Percentiles rank a stretch among this genome's conserved stretches.
Evolutionary conservation across 768 basidiomycete genomes (phyloP).

Genomic region (Coprinellus micaceus): DNA sequence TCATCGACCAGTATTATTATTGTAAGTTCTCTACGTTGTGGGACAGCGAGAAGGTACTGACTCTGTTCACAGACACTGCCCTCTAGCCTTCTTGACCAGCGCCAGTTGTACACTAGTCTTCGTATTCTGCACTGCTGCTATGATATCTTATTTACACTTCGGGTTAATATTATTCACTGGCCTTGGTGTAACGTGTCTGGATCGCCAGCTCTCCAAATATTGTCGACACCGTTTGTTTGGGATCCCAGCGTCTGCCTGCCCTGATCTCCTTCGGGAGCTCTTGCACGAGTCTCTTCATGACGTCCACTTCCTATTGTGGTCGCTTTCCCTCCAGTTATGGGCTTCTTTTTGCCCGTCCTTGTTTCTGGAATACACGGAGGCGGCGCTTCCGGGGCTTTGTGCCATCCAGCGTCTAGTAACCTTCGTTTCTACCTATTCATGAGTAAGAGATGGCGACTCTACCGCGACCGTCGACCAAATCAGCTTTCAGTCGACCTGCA

Average conservation of each 20-base stretch:
- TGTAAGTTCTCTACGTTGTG: conserved; percentile 46
- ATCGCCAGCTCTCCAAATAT: no score
- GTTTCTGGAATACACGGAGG: background rate
- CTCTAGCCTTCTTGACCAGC: background rate
- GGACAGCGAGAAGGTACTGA: background rate
- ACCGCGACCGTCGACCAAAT: conserved; percentile 6
- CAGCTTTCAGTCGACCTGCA: conserved; percentile 20
- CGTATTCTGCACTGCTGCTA: no score
- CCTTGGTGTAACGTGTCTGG: background rate
- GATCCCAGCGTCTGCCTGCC: no score
- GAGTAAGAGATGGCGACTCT: conserved; percentile 7
- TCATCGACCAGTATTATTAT: conserved; percentile 90
- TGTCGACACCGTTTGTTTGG: no score
- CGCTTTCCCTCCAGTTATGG: conserved; percentile 1
- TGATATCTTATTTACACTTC: background rate
- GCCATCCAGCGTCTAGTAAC: background rate
- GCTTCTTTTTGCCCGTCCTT: background rate
- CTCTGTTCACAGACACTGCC: background rate
- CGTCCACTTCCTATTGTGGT: conserved; percentile 12
- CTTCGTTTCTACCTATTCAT: background rate
- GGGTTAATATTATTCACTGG: no score
- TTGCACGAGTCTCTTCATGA: no score
- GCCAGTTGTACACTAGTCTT: background rate
- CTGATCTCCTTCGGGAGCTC: no score
- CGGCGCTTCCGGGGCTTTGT: background rate